Evolutionary conservation across 2,329 filamentous ascomycete species (phyloP), one percentile per base, ranked within the genome.

Genomic region (Hypoxylon sp.): DNA sequence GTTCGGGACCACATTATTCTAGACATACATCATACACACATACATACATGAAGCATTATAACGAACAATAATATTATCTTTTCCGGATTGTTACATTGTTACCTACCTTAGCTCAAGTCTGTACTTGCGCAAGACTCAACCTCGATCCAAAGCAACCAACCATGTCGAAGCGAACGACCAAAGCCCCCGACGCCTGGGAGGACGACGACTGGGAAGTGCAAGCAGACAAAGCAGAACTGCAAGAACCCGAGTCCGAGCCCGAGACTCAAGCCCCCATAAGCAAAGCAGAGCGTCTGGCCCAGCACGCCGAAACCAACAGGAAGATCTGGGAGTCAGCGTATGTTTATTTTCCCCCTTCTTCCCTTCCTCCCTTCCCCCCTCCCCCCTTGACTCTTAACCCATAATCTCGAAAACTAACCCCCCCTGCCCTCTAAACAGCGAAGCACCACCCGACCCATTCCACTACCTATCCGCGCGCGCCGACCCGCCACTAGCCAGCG

Each of bases 241-340:
- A 73, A 62, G 69, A 72, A 55, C 73, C 50, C 1, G 52, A 73
- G 43, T 61, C 71, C n/a, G 64, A 70, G 21, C 59, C 68, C 45
- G 62, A 64, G 46, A 63, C 66, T 25, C 64, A 64, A 40, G 69
- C 69, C 34, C 71, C 71, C 31, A 70, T 91, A 52, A 86, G 83
- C 59, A 91, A 89, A 67, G 84, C 89, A 3, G 88, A 97, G 72
- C 85, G 88, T 30, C 78, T 89, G 56, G 90, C 89, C 8, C 83
- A 87, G 68, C 93, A 97, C 69, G 84, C 82, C 19, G 91, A 96
- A 69, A 81, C 87, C 43, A 96, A 97, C 69, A 84, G 87, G 64
- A 88, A 89, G 70, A 74, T 97, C 47, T 97, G 93, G 93, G 84
- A 94, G 66, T 87, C 91, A 66, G 93, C 92, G 88, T 94, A 83